Evolutionary conservation across 768 basidiomycete genomes (phyloP).

Genomic region (Postia placenta): DNA sequence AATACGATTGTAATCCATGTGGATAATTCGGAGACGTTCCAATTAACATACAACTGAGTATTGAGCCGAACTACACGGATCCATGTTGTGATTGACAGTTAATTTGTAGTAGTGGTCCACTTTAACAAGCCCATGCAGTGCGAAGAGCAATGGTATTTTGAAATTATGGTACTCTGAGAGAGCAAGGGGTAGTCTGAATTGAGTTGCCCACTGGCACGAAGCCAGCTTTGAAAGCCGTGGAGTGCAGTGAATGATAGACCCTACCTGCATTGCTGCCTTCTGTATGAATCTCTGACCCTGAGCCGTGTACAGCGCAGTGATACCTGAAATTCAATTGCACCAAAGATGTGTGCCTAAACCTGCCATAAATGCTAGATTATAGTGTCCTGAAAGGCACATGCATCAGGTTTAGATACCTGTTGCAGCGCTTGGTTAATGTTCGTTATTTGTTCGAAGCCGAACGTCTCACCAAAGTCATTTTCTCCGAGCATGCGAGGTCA

Average conservation of each 20-base stretch:
- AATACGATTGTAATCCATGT: not conserved
- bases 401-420: not conserved
- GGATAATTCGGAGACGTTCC: not conserved
- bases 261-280: not conserved
- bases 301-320: slow-evolving; percentile 20
- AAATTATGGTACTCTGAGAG: slow-evolving; percentile 2
- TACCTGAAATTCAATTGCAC: too few species aligned
- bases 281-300: not conserved
- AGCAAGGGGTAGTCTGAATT: slow-evolving; percentile 8
- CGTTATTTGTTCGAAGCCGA: not conserved
- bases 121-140: slow-evolving; percentile 2
- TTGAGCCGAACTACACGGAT: too few species aligned
- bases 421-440: not conserved
- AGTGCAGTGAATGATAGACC: slow-evolving; percentile 5
- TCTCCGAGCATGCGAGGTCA: not conserved
- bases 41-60: too few species aligned
- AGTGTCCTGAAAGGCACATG: not conserved
- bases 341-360: slow-evolving; percentile 57
- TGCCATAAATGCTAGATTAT: not conserved
- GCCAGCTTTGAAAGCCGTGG: not conserved
- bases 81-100: not conserved
- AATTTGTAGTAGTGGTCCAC: not conserved
- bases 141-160: not conserved
- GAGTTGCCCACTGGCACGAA: slow-evolving; percentile 1
- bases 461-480: not conserved